These are phyloP conservation scores for Cytospora leucostoma DNA, from an alignment of 2,329 filamentous ascomycete genomes.

Conservation along the genomic window DNA sequence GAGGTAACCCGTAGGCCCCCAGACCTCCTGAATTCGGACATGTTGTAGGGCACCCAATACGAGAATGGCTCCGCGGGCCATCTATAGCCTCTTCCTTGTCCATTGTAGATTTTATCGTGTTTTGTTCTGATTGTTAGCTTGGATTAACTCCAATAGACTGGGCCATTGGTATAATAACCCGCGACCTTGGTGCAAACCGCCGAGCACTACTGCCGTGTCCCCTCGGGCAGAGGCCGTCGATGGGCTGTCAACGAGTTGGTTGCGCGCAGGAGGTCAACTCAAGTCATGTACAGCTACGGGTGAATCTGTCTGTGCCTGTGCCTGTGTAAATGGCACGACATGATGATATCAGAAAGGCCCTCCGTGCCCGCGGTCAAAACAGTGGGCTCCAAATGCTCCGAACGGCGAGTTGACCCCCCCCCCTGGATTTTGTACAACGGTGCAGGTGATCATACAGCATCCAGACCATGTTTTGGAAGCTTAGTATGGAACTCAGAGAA, in stretches of 20 bases:
- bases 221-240: constrained; percentile 9
- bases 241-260: not conserved
- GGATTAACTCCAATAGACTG: not conserved
- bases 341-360: not conserved
- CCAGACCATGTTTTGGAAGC: not conserved
- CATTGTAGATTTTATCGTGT: not conserved
- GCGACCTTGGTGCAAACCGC: not conserved
- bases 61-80: no score
- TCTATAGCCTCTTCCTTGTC: not conserved
- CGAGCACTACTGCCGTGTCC: constrained; percentile 10
- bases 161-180: not conserved
- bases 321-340: not conserved
- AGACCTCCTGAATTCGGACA: not conserved
- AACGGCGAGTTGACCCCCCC: not conserved
- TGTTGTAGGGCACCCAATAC: not conserved
- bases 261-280: not conserved
- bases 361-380: not conserved
- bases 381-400: not conserved
- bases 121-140: not conserved
- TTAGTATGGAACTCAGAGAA: not conserved
- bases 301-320: not conserved
- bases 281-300: not conserved
- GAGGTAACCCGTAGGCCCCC: not conserved
- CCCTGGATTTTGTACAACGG: not conserved
- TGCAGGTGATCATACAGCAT: not conserved